phyloP scores from a whole-genome alignment of 164 flowering plant species.

The Houttuynia cordata region DNA sequence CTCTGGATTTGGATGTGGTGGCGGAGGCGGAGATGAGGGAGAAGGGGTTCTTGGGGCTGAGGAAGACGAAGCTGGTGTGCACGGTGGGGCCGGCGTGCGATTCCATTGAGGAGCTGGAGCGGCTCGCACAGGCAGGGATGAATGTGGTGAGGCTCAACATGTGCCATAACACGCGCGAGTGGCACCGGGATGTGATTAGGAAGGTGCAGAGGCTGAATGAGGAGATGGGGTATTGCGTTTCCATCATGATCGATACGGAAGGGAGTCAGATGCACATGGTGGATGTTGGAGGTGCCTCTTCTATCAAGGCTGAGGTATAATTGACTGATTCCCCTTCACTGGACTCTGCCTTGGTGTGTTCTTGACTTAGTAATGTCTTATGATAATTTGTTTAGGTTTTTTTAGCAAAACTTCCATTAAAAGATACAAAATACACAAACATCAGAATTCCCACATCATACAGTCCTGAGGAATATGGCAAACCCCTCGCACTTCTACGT shows the following conservation, averaged over 20 bases:
- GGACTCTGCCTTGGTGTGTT: too few relatives aligned
- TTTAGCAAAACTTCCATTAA: too few relatives aligned
- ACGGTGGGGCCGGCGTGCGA: conserved; percentile 74
- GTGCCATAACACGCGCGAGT: conserved; percentile 68
- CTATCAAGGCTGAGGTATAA: conserved; percentile 50
- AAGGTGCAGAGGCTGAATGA: conserved; percentile 60
- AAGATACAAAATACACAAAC: too few relatives aligned
- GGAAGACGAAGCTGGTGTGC: conserved; percentile 84
- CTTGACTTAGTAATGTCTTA: too few relatives aligned
- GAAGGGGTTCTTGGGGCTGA: conserved; percentile 67
- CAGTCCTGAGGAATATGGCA: too few relatives aligned
- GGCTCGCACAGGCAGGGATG: conserved; percentile 62
- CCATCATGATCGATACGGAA: conserved; percentile 77
- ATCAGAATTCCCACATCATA: too few relatives aligned
- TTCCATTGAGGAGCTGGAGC: conserved; percentile 47
- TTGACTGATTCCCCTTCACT: too few relatives aligned
- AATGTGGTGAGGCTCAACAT: conserved; percentile 78
- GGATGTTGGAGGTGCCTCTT: conserved; percentile 52
- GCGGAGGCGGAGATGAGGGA: conserved; percentile 52
- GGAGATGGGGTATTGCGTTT: conserved; percentile 63
- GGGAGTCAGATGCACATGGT: conserved; percentile 70
- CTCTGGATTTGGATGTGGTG: conserved; percentile 47
- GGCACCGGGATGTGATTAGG: conserved; percentile 65
- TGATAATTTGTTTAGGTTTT: too few relatives aligned
- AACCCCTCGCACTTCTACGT: too few relatives aligned